Base-by-base conservation (phyloP, 2,329 filamentous ascomycete genomes). In the Hypoxylon sp. region DNA sequence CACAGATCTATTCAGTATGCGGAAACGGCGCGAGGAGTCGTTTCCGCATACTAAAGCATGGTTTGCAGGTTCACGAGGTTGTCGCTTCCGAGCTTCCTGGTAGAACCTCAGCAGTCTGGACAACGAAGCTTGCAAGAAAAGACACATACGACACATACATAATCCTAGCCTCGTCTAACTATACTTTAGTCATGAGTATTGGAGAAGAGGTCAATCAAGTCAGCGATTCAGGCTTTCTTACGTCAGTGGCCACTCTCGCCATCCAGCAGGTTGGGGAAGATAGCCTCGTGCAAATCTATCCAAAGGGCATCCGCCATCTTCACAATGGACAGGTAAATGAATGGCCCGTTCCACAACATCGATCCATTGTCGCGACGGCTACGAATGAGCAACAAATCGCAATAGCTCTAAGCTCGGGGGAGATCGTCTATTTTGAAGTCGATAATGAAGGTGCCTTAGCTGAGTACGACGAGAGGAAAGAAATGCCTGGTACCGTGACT, bases 351-450 rank as follows among this genome's bases (percentile, higher is more conserved):
- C 97, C 96, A 0, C 92, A 97, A 73, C 95, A 99, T 83, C 89
- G 96, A 24, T 97, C 95, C 0, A 98, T 99, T 71, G 94, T 98
- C 50, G 94, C 95, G 8, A 97, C 95, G 33, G 91, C 95, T 1
- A 96, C 95, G 14, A 99, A 99, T 76, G 91, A 95, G 74, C 90
- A 93, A 46, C 96, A 99, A 81, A 93, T 99, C 24, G 94, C 94
- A 3, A 91, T 98, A 54, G 96, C 96, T 0, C 85, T 99, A 29
- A 98, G 94, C 78, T 98, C 94, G 6, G 95, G 95, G 37, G 96
- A 99, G 79, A 95, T 99, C 70, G 93, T 97, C 46, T 99, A 98
- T 78, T 99, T 99, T 74, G 97, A 99, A 79, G 95, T 98, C 90
- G 96, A 98, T 76, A 87, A 89, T 0, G 95, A 98, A 80, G 94